Evolutionary conservation across 306 rosid species (phyloP).

Genomic region (Psophocarpus tetragonolobus): DNA sequence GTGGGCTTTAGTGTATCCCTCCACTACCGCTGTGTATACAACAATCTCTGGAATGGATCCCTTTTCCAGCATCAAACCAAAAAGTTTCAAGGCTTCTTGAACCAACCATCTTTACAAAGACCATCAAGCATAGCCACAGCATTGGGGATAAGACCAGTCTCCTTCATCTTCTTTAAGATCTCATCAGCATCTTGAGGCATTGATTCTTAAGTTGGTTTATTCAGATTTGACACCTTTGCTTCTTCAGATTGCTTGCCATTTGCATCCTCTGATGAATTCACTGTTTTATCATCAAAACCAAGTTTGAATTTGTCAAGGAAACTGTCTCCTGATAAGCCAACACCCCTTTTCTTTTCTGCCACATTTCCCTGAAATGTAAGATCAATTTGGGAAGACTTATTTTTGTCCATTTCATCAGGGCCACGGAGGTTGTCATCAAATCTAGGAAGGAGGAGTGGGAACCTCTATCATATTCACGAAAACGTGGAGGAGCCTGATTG

Average conservation of each 20-base stretch:
- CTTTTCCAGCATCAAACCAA: constrained; percentile 82
- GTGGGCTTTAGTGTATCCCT: constrained; percentile 76
- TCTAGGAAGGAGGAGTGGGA: constrained; percentile 32
- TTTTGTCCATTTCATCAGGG: constrained; percentile 11
- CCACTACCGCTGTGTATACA: constrained; percentile 91
- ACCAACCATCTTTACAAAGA: constrained; percentile 92
- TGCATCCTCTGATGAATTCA: constrained; percentile 29
- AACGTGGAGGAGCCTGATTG: constrained; percentile 17
- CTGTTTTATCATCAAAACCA: constrained; percentile 40
- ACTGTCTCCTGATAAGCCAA: constrained; percentile 44
- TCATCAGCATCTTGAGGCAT: constrained; percentile 71
- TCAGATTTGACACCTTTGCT: constrained; percentile 24
- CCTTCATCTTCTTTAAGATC: constrained; percentile 92
- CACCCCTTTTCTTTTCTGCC: constrained; percentile 25
- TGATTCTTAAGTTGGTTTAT: constrained; percentile 28
- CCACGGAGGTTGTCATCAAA: constrained; percentile 28
- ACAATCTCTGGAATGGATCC: constrained; percentile 93
- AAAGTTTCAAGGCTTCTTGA: constrained; percentile 93
- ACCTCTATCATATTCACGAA: constrained; percentile 25
- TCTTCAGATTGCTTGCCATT: constrained; percentile 30
- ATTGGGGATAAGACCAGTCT: constrained; percentile 89
- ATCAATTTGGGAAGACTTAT: constrained; percentile 29
- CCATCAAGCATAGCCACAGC: constrained; percentile 98
- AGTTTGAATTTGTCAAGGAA: constrained; percentile 82
- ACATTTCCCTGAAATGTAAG: constrained; percentile 35